These are phyloP conservation scores for Colletotrichum agaves DNA, from an alignment of 2,329 filamentous ascomycete species.

Conservation along the genomic window DNA sequence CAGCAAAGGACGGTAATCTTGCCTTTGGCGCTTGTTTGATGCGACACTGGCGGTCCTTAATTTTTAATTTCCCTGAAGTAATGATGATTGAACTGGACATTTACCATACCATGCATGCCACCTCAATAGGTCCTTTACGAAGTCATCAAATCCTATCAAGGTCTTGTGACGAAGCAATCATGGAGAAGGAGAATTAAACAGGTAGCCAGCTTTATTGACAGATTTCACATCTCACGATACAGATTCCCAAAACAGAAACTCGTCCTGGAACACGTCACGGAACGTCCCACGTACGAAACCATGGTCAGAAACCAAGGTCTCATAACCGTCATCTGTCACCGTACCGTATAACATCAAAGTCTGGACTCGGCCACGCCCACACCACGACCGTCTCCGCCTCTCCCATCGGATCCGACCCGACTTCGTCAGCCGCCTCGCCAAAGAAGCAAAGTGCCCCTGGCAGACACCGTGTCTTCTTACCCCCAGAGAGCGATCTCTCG, in stretches of 20 bases:
- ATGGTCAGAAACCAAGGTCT: background rate
- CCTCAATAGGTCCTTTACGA: too few species aligned
- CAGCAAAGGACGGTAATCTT: background rate
- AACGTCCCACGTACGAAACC: background rate
- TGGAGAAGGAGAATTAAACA: too few species aligned
- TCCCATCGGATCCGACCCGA: slow-evolving; percentile 9
- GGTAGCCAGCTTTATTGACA: background rate
- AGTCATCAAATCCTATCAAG: too few species aligned
- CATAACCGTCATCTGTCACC: background rate
- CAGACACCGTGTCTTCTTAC: background rate
- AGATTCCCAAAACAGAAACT: too few species aligned
- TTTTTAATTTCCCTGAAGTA: background rate
- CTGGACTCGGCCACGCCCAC: background rate
- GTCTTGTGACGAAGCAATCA: too few species aligned
- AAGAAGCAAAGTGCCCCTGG: background rate
- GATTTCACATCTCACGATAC: background rate
- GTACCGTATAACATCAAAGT: background rate
- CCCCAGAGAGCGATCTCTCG: background rate
- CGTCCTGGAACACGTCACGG: too few species aligned
- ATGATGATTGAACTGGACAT: background rate
- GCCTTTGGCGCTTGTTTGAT: background rate
- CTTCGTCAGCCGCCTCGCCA: background rate
- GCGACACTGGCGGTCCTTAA: background rate
- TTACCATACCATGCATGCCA: background rate
- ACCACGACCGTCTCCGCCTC: background rate